These are phyloP conservation scores for Candida albicans DNA, from an alignment of 1,139 yeast species.

Conservation along the genomic window DNA sequence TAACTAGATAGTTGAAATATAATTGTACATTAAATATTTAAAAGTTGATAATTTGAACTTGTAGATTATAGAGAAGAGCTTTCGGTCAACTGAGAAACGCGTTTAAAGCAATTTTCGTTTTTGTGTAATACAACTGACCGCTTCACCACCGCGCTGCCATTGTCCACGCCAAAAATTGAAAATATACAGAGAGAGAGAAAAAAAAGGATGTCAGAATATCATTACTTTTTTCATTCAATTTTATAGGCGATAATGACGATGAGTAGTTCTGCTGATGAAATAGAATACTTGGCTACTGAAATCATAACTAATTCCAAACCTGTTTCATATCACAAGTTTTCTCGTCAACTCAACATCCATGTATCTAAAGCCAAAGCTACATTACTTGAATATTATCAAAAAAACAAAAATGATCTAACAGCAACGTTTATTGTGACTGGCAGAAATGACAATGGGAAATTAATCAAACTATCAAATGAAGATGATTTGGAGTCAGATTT, in stretches of 20 bases:
- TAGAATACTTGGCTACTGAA: constrained; percentile 30
- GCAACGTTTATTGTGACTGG: constrained; percentile 42
- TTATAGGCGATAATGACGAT: constrained; percentile 29
- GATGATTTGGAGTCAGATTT: constrained; percentile 18
- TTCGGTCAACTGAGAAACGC: constrained; percentile 18
- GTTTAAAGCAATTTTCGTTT: no score
- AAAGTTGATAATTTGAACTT: constrained; percentile 34
- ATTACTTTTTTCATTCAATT: background rate
- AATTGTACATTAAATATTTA: background rate
- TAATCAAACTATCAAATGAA: constrained; percentile 24
- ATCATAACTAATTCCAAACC: constrained; percentile 25
- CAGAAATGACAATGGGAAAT: constrained; percentile 7
- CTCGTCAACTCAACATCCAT: constrained; percentile 30
- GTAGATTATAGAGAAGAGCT: constrained; percentile 29
- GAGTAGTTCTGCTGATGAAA: constrained; percentile 30
- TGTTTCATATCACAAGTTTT: constrained; percentile 32
- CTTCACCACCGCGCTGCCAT: no score
- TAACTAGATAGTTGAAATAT: background rate
- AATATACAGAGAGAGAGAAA: no score
- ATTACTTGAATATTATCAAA: constrained; percentile 32
- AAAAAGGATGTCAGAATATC: background rate
- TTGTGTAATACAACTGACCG: no score
- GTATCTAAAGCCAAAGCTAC: constrained; percentile 30
- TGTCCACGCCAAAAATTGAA: no score
- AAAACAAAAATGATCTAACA: constrained; percentile 30